A percentile compares a stretch with the other conserved stretches of the same genome.
Evolutionary conservation across 495 filamentous ascomycete species (phyloP).

Genomic region (Copromyces sp.): DNA sequence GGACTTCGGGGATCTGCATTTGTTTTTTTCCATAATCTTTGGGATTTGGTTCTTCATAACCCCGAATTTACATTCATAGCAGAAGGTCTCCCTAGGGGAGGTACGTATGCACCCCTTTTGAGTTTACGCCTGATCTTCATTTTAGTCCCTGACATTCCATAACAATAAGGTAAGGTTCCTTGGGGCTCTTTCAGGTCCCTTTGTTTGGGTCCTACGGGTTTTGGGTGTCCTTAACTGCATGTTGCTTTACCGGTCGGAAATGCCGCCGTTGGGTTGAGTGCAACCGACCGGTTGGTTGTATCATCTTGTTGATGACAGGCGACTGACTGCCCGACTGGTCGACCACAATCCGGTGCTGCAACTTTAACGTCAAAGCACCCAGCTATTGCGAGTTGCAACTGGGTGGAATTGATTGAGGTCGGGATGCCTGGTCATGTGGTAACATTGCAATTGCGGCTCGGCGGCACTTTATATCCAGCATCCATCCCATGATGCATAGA

Average conservation of each 20-base stretch:
- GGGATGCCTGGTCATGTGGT: not conserved
- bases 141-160: no score
- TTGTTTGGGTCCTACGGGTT: no score
- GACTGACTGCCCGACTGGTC: not conserved
- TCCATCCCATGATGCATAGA: not conserved
- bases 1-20: not conserved
- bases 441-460: not conserved
- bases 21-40: not conserved
- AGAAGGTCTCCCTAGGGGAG: no score
- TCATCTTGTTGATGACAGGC: not conserved
- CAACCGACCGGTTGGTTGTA: not conserved
- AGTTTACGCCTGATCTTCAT: no score
- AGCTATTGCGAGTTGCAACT: no score
- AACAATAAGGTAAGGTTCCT: no score
- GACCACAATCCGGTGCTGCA: not conserved
- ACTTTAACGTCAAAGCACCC: not conserved
- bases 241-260: no score
- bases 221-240: no score
- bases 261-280: not conserved
- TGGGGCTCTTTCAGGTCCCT: no score
- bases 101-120: no score
- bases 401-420: not conserved
- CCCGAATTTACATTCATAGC: no score
- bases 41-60: not conserved
- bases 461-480: not conserved